phyloP scores from a whole-genome alignment of 306 rosid genomes.

The Sesbania bispinosa region DNA sequence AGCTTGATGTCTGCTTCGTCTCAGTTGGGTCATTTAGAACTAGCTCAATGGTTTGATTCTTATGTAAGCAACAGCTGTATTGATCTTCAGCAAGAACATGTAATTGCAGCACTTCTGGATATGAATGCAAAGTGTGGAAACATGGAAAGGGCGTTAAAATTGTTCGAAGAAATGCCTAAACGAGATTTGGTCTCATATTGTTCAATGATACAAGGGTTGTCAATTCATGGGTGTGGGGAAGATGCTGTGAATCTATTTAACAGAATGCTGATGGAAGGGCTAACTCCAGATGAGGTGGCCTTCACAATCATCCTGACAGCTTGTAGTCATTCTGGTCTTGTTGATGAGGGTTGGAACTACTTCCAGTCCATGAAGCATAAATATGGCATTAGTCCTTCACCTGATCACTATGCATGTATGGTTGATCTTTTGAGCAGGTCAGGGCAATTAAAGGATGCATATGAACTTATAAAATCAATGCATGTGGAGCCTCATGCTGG shows the following conservation, averaged over 20 bases:
- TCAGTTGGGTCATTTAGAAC: slow-evolving; percentile 51
- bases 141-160: slow-evolving; percentile 53
- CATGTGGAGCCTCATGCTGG: slow-evolving; percentile 56
- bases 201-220: slow-evolving; percentile 71
- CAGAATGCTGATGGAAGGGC: slow-evolving; percentile 64
- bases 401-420: slow-evolving; percentile 75
- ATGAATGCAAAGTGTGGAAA: slow-evolving; percentile 89
- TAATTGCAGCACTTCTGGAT: slow-evolving; percentile 64
- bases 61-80: slow-evolving; percentile 38
- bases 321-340: slow-evolving; percentile 69
- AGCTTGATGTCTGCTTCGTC: slow-evolving; percentile 81
- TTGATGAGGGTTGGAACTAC: slow-evolving; percentile 67
- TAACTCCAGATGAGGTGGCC: slow-evolving; percentile 68
- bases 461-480: slow-evolving; percentile 59
- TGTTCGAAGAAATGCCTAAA: slow-evolving; percentile 49
- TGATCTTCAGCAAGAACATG: slow-evolving; percentile 48
- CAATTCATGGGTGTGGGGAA: slow-evolving; percentile 60
- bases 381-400: slow-evolving; percentile 49
- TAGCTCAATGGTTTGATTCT: slow-evolving; percentile 63
- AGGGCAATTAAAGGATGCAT: slow-evolving; percentile 52
- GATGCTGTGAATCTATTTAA: slow-evolving; percentile 58
- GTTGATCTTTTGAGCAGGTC: slow-evolving; percentile 79
- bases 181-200: slow-evolving; percentile 60
- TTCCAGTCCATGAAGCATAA: slow-evolving; percentile 50
- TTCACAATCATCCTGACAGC: slow-evolving; percentile 67